Percentiles rank a stretch among this genome's conserved stretches.
Evolutionary conservation across 192 early-diverging fungal species (phyloP).

Genomic region (Umbelopsis sp.): DNA sequence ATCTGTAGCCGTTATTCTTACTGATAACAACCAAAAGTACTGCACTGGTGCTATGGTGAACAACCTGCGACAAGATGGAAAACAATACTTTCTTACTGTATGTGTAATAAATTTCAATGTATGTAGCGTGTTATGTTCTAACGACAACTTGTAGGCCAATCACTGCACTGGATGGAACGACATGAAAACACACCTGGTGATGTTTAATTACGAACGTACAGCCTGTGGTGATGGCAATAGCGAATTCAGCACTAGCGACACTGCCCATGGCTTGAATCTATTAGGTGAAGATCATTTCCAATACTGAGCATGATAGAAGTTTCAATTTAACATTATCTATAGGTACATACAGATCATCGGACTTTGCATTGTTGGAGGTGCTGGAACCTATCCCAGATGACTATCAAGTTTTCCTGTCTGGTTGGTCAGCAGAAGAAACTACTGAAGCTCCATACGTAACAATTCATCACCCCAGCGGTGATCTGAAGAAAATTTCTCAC

Average conservation of each 20-base stretch:
- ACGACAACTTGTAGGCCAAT: conserved; percentile 35
- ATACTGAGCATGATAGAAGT: background rate
- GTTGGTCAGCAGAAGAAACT: conserved; percentile 37
- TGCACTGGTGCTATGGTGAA: conserved; percentile 50
- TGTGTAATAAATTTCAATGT: background rate
- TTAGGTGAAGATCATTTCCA: conserved; percentile 13
- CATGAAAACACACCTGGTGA: conserved; percentile 43
- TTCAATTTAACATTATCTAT: background rate
- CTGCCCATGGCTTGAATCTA: conserved; percentile 41
- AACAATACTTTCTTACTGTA: conserved; percentile 52
- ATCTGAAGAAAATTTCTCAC: conserved; percentile 50
- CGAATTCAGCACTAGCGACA: conserved; percentile 40
- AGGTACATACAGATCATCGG: conserved; percentile 32
- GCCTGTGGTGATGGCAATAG: conserved; percentile 30
- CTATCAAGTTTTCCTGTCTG: conserved; percentile 46
- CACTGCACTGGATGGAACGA: conserved; percentile 44
- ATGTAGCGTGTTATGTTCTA: background rate
- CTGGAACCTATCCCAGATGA: conserved; percentile 44
- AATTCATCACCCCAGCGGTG: conserved; percentile 52
- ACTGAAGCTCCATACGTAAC: conserved; percentile 38
- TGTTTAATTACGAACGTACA: conserved; percentile 50
- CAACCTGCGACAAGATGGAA: conserved; percentile 45
- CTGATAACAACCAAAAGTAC: conserved; percentile 52
- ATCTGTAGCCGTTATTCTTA: conserved; percentile 46
- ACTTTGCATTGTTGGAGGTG: conserved; percentile 47